A percentile compares a stretch with the other conserved stretches of the same genome.
Evolutionary conservation across 2,329 filamentous ascomycete genomes (phyloP).

Genomic region (Ophiosphaerella herpotricha): DNA sequence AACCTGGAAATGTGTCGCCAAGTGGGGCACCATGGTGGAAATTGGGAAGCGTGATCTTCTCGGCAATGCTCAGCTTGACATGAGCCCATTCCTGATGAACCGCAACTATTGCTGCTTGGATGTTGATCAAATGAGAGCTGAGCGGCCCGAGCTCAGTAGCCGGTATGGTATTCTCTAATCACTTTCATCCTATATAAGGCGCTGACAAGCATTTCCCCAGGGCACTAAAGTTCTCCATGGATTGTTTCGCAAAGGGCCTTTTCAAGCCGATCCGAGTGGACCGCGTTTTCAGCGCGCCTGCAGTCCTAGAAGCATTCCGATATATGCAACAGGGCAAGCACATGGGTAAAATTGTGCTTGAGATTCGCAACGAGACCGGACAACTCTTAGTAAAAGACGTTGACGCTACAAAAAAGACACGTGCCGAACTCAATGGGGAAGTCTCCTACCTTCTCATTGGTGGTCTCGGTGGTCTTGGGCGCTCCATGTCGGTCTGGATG

Average conservation of each 20-base stretch:
- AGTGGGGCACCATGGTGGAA: slow-evolving; percentile 22
- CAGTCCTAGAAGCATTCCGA: slow-evolving; percentile 34
- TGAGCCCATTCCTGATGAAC: slow-evolving; percentile 6
- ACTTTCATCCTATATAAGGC: not conserved
- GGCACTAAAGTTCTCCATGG: not conserved
- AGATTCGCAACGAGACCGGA: slow-evolving; percentile 5
- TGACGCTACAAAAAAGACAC: not conserved
- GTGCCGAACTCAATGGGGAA: slow-evolving; percentile 2
- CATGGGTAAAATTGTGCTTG: slow-evolving; percentile 49
- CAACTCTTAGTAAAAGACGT: not conserved
- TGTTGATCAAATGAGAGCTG: not conserved
- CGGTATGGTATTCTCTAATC: too few species aligned
- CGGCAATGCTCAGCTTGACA: slow-evolving; percentile 4
- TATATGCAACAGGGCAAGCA: slow-evolving; percentile 44
- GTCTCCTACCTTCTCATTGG: slow-evolving; percentile 28
- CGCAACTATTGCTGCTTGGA: not conserved
- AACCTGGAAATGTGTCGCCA: slow-evolving; percentile 53
- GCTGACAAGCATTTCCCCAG: not conserved
- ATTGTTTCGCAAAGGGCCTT: slow-evolving; percentile 3
- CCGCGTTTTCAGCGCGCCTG: slow-evolving; percentile 20
- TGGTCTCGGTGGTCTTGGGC: slow-evolving; percentile 28
- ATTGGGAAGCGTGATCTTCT: slow-evolving; percentile 26
- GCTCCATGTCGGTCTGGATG: slow-evolving; percentile 20
- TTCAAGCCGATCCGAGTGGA: slow-evolving; percentile 11
- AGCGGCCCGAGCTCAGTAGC: not conserved